Evolutionary conservation across 371 early-diverging fungal species (phyloP), one percentile per base, ranked within the genome.

Genomic region (Blakeslea trispora): DNA sequence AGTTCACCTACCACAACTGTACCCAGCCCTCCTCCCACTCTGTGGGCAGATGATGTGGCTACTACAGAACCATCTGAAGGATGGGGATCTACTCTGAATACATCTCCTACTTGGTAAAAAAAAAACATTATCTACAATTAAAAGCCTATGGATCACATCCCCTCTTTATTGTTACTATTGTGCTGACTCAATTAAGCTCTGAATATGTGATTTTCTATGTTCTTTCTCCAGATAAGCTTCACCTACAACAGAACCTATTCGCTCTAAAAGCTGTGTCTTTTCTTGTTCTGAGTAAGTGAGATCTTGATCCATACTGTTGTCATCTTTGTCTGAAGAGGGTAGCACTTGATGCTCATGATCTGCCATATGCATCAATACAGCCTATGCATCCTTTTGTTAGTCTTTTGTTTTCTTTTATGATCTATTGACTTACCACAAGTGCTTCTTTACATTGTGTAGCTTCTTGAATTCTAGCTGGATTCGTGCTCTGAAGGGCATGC

Each of bases 361-460:
- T 18, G 55, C 41, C 42, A 66, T 66, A 51, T 58, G 61, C 17
- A 46, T 46, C 54, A 66, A 37, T 13, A 66, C 45, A 31, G 57
- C 31, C 65, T 64, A 19, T 32, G n/a, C n/a, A n/a, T n/a, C n/a
- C n/a, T n/a, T n/a, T n/a, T n/a, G n/a, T n/a, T n/a, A n/a, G n/a
- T n/a, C n/a, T n/a, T n/a, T n/a, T n/a, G n/a, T n/a, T 37, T 9
- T 37, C 11, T 39, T 37, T 22, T 50, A 31, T 8, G 28, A 7
- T 23, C 9, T 19, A 28, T 0, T 4, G 17, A 42, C 54, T 63
- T 53, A 70, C 72, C 66, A 71, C 51, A 21, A 79, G 53, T 1
- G 80, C 80, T 10, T 72, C 66, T 55, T 61, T 64, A 44, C 80
- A 79, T 41, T 63, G 72, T 11, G 48, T 37, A 1, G 77, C 80